Percentiles rank a stretch among this genome's conserved stretches.
Conservation (phyloP, 139 green algal species). For the Haematococcus lacustris region DNA sequence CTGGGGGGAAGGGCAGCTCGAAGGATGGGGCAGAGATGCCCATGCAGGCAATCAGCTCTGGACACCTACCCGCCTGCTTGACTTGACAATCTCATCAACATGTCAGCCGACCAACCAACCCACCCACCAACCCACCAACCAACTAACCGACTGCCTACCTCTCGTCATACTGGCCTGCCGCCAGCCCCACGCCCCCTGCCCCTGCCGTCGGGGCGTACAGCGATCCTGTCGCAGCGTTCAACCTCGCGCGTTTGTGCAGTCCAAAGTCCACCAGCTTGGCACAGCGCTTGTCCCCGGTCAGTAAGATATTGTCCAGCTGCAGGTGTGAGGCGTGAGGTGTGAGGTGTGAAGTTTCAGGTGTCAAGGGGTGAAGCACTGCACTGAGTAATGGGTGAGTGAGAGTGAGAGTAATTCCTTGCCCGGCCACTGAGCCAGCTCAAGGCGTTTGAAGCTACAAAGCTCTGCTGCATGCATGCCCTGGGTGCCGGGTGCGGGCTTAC, state of each 20-base stretch:
- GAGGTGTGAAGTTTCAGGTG: not conserved
- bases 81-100: too few species aligned
- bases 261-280: slow-evolving; percentile 63
- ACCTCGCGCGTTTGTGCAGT: slow-evolving; percentile 47
- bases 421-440: not conserved
- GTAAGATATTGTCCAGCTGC: slow-evolving; percentile 55
- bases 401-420: not conserved
- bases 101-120: too few species aligned
- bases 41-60: too few species aligned
- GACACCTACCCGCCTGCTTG: too few species aligned
- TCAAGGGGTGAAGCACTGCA: not conserved
- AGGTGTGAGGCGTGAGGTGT: slow-evolving; percentile 1
- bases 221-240: not conserved
- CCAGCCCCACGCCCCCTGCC: too few species aligned
- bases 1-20: too few species aligned
- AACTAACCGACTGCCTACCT: too few species aligned
- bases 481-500: not conserved
- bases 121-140: too few species aligned
- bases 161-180: too few species aligned
- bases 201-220: too few species aligned
- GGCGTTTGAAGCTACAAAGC: not conserved
- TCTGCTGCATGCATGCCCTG: not conserved
- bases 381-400: not conserved
- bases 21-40: too few species aligned
- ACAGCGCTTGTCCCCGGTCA: slow-evolving; percentile 13